Evolutionary conservation across 495 filamentous ascomycete genomes (phyloP).

Genomic region (Pyrenula massariospora): DNA sequence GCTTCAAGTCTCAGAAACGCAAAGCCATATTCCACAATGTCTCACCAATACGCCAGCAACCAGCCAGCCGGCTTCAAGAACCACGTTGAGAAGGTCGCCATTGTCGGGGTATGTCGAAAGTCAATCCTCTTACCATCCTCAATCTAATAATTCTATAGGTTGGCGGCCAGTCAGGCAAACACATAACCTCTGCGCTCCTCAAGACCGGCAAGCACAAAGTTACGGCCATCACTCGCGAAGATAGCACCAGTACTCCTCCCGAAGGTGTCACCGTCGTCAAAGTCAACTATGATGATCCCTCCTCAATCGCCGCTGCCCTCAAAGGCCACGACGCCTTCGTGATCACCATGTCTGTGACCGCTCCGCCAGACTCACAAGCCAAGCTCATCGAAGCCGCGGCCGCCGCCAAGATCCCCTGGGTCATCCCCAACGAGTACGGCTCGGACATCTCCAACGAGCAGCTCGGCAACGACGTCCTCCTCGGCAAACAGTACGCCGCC

Average conservation of each 20-base stretch:
- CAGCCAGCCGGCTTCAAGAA: conserved; percentile 11
- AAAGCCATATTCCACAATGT: neutral
- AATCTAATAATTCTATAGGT: conserved; percentile 26
- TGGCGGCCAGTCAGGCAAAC: conserved; percentile 42
- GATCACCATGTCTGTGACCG: conserved; percentile 37
- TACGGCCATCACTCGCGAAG: conserved; percentile 38
- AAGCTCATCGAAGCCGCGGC: conserved; percentile 47
- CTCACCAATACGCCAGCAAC: conserved; percentile 3
- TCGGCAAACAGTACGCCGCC: conserved; percentile 7
- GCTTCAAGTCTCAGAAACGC: neutral
- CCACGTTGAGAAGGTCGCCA: conserved; percentile 16
- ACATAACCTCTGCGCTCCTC: conserved; percentile 36
- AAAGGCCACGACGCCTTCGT: conserved; percentile 44
- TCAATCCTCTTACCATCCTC: no score
- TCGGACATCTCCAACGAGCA: conserved; percentile 22
- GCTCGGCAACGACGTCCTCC: conserved; percentile 21
- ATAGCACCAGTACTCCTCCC: conserved; percentile 26
- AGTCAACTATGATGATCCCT: conserved; percentile 36
- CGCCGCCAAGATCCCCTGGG: conserved; percentile 44
- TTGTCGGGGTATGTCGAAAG: conserved; percentile 15
- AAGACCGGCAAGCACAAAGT: conserved; percentile 37
- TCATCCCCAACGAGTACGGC: conserved; percentile 51
- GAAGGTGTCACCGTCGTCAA: conserved; percentile 24
- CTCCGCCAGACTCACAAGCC: conserved; percentile 26
- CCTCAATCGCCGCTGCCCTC: conserved; percentile 32